Evolutionary conservation across 257 asterid species (phyloP).

Genomic region (Solanum neorickii): DNA sequence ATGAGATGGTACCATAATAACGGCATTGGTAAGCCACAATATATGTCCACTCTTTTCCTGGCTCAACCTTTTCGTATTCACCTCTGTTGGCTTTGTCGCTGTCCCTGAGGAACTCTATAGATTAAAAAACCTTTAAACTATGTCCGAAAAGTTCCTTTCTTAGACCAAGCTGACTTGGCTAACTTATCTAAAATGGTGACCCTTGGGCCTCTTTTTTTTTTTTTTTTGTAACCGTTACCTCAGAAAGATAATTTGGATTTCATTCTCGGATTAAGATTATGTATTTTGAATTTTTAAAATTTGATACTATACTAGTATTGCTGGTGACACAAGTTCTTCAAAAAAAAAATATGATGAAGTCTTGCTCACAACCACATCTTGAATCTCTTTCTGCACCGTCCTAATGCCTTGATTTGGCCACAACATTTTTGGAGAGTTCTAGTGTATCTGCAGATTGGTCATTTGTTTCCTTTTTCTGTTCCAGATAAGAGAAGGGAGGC

Average conservation of each 20-base stretch:
- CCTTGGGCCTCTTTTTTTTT: background rate
- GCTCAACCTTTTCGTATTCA: background rate
- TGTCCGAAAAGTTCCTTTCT: background rate
- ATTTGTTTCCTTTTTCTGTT: background rate
- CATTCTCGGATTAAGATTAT: background rate
- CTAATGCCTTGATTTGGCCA: background rate
- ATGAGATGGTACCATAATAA: background rate
- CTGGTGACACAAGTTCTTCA: background rate
- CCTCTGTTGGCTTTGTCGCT: background rate
- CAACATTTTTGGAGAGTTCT: background rate
- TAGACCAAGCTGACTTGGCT: background rate
- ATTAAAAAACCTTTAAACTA: background rate
- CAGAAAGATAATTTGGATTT: background rate
- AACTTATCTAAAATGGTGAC: background rate
- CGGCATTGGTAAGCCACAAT: background rate
- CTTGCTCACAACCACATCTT: background rate
- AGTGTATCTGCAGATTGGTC: background rate
- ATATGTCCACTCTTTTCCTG: background rate
- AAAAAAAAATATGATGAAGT: background rate
- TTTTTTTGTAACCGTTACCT: background rate
- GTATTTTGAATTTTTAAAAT: background rate
- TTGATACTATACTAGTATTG: background rate
- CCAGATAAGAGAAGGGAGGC: constrained; percentile 11
- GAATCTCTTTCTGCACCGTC: background rate
- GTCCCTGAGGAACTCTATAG: background rate